Evolutionary conservation across 148 eudicot genomes (phyloP).

Genomic region (Nyssa sinensis): DNA sequence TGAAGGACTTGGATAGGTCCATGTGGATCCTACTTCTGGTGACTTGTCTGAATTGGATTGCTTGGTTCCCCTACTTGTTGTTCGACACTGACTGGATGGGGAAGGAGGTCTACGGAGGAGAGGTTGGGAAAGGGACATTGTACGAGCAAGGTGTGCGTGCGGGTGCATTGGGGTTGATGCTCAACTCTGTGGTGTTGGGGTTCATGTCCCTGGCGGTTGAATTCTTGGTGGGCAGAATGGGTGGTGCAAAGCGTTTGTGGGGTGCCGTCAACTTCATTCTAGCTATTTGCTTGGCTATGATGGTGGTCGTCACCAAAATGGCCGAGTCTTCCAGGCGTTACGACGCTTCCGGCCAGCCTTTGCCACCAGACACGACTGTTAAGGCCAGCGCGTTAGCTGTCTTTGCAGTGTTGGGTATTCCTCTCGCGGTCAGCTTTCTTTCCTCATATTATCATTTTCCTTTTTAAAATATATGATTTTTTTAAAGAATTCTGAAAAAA

Average conservation of each 20-base stretch:
- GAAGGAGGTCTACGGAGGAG: conserved; percentile 67
- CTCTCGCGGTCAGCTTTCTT: conserved; percentile 57
- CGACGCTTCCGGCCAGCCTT: background rate
- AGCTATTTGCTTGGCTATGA: conserved; percentile 52
- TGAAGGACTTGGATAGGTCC: conserved; percentile 45
- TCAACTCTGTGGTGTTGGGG: conserved; percentile 62
- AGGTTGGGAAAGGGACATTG: conserved; percentile 19
- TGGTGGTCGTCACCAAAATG: conserved; percentile 50
- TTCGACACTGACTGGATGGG: conserved; percentile 90
- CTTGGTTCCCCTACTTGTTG: conserved; percentile 71
- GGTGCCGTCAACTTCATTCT: conserved; percentile 59
- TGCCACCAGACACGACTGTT: conserved; percentile 34
- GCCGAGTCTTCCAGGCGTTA: conserved; percentile 44
- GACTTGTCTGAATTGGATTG: conserved; percentile 67
- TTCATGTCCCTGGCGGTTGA: conserved; percentile 50
- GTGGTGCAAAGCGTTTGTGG: conserved; percentile 66
- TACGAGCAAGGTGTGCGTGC: conserved; percentile 63
- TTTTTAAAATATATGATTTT: too few species aligned
- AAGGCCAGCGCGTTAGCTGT: conserved; percentile 51
- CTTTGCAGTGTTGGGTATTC: conserved; percentile 71
- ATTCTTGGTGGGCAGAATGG: conserved; percentile 32
- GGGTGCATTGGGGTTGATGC: conserved; percentile 76
- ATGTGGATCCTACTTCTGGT: conserved; percentile 69
- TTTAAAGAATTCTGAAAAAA: too few species aligned
- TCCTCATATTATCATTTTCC: too few species aligned